Conservation (phyloP, 2,329 filamentous ascomycete species). For the Chrysoporthe cubensis region DNA sequence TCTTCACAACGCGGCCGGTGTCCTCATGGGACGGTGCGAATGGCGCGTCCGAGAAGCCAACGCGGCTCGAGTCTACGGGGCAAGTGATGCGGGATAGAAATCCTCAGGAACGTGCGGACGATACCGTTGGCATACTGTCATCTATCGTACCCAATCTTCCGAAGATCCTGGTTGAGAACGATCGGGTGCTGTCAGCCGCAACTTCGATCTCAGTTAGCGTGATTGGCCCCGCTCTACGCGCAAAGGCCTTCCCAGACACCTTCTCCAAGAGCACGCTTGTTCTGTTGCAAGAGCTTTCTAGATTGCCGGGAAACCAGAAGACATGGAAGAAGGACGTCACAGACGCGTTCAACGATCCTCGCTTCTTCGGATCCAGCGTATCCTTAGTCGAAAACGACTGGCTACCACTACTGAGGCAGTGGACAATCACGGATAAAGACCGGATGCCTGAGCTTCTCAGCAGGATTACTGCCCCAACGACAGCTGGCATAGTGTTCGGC, state of each 20-base stretch:
- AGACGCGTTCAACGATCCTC: conserved; percentile 88
- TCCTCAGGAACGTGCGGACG: conserved; percentile 62
- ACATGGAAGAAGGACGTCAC: conserved; percentile 90
- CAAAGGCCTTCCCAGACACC: conserved; percentile 85
- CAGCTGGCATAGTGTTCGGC: conserved; percentile 97
- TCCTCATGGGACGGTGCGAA: conserved; percentile 63
- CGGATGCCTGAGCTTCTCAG: conserved; percentile 79
- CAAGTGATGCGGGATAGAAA: conserved; percentile 39
- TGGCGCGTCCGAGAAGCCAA: conserved; percentile 44
- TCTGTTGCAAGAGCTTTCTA: conserved; percentile 76
- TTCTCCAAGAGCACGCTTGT: conserved; percentile 72
- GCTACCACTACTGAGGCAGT: conserved; percentile 83
- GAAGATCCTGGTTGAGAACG: conserved; percentile 82
- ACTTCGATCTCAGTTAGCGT: conserved; percentile 82
- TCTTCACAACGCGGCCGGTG: conserved; percentile 86
- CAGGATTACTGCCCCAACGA: conserved; percentile 81
- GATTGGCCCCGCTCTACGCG: conserved; percentile 79
- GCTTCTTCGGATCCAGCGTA: conserved; percentile 77
- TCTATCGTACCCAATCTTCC: conserved; percentile 79
- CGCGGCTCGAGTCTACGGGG: conserved; percentile 40
- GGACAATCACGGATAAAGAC: conserved; percentile 85
- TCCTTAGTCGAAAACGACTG: conserved; percentile 72
- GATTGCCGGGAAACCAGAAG: conserved; percentile 80
- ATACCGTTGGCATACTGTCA: conserved; percentile 79
- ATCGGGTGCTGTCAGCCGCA: conserved; percentile 79